Percentiles rank a stretch among this genome's conserved stretches.
Evolutionary conservation across 805 yeast species (phyloP).

Genomic region (Suhomyces kilbournensis): DNA sequence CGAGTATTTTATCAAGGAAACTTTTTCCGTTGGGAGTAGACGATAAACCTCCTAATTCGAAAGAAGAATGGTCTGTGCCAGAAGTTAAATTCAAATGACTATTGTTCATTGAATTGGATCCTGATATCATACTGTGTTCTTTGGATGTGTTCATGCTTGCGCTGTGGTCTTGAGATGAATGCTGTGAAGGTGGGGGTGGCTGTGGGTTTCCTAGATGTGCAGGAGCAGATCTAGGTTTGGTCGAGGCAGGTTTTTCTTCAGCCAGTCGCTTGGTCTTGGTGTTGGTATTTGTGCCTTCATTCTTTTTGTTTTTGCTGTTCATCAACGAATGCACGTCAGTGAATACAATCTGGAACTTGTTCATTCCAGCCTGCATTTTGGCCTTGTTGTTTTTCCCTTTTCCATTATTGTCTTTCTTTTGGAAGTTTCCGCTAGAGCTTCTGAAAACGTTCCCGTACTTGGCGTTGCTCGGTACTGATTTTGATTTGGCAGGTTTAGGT

Average conservation of each 20-base stretch:
- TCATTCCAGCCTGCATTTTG: constrained; percentile 38
- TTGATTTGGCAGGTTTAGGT: constrained; percentile 4
- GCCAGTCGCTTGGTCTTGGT: not conserved
- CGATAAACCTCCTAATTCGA: constrained; percentile 36
- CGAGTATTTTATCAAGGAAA: constrained; percentile 38
- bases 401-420: not conserved
- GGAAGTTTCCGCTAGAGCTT: constrained; percentile 1
- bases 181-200: not conserved
- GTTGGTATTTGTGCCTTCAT: not conserved
- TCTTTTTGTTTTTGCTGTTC: constrained; percentile 11
- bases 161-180: constrained; percentile 5
- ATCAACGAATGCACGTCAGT: constrained; percentile 32
- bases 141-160: constrained; percentile 17
- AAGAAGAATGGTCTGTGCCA: constrained; percentile 38
- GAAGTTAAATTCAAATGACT: constrained; percentile 33
- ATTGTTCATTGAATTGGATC: constrained; percentile 27
- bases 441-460: not conserved
- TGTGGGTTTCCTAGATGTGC: not conserved
- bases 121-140: constrained; percentile 30
- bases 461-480: not conserved
- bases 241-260: not conserved
- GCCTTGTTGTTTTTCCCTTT: constrained; percentile 7
- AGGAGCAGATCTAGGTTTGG: not conserved
- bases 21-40: constrained; percentile 42
- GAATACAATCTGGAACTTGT: constrained; percentile 46